These are phyloP conservation scores for Dendryphion nanum DNA, from an alignment of 2,329 filamentous ascomycete genomes.

Conservation along the genomic window DNA sequence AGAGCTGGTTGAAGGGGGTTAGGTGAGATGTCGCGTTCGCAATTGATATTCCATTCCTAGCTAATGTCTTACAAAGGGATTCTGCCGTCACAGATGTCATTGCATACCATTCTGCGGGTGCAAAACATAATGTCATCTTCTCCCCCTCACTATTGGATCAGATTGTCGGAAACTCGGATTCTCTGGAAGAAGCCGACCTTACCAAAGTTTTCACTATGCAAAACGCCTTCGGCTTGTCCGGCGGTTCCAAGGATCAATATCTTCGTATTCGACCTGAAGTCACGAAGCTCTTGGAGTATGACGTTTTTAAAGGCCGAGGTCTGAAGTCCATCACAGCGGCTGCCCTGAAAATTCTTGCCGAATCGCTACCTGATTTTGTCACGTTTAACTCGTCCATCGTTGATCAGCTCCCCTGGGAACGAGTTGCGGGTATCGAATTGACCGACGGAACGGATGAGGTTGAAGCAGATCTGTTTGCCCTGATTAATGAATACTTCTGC, in stretches of 20 bases:
- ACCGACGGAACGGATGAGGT: conserved; percentile 45
- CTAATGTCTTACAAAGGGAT: conserved; percentile 23
- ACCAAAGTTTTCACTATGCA: conserved; percentile 20
- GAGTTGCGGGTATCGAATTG: conserved; percentile 48
- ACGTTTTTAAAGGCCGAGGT: conserved; percentile 50
- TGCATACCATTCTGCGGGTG: conserved; percentile 50
- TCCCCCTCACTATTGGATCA: conserved; percentile 47
- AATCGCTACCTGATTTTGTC: conserved; percentile 55
- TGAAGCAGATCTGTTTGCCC: conserved; percentile 44
- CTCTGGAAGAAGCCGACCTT: conserved; percentile 18
- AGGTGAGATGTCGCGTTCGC: conserved; percentile 29
- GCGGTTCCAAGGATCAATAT: conserved; percentile 16
- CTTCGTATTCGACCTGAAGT: conserved; percentile 29
- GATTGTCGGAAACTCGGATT: conserved; percentile 17
- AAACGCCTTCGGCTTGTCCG: conserved; percentile 31
- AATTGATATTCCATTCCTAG: not conserved
- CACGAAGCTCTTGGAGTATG: conserved; percentile 31
- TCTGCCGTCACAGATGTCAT: conserved; percentile 44
- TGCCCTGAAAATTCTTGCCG: conserved; percentile 28
- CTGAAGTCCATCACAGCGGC: conserved; percentile 40
- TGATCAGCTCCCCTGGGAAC: conserved; percentile 64
- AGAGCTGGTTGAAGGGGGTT: conserved; percentile 44
- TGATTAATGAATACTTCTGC: conserved; percentile 59
- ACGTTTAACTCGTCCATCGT: conserved; percentile 60
- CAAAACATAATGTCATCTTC: conserved; percentile 51